phyloP scores from a whole-genome alignment of 331 rosid genomes.

The Malus hybrid region DNA sequence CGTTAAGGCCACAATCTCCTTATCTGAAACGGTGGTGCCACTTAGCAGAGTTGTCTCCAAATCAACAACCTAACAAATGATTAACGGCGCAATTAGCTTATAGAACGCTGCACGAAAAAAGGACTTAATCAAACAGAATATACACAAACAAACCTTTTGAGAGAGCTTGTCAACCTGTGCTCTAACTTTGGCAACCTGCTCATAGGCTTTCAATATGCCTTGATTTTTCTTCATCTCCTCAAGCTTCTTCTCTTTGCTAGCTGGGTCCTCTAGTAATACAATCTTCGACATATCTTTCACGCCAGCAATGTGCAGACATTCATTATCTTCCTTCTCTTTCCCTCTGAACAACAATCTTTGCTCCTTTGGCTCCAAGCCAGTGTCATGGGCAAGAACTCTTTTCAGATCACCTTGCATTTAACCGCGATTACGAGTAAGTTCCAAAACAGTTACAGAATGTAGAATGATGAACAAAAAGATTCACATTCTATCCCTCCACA shows the following conservation, averaged over 20 bases:
- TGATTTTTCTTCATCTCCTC: constrained; percentile 40
- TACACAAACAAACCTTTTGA: constrained; percentile 40
- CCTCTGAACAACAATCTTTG: constrained; percentile 65
- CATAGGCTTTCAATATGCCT: constrained; percentile 29
- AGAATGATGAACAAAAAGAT: neutral
- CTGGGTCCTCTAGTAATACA: constrained; percentile 65
- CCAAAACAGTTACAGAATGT: neutral
- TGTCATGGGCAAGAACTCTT: constrained; percentile 33
- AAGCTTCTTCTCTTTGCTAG: constrained; percentile 61
- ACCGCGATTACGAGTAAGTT: constrained; percentile 16
- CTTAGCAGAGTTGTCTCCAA: constrained; percentile 31
- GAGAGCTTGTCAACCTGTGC: constrained; percentile 50
- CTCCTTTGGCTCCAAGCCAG: constrained; percentile 55
- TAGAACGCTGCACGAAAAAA: neutral
- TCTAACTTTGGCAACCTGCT: constrained; percentile 24
- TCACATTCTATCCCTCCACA: neutral
- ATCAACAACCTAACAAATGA: constrained; percentile 30
- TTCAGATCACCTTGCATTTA: constrained; percentile 54
- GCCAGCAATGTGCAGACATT: constrained; percentile 57
- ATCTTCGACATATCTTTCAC: constrained; percentile 53
- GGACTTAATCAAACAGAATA: neutral
- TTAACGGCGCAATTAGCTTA: neutral
- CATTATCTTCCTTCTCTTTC: constrained; percentile 66
- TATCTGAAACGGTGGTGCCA: constrained; percentile 34
- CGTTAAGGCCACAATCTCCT: constrained; percentile 37